These are phyloP conservation scores for Fraxinus cuspidata DNA, from an alignment of 257 asterid genomes.

Conservation along the genomic window DNA sequence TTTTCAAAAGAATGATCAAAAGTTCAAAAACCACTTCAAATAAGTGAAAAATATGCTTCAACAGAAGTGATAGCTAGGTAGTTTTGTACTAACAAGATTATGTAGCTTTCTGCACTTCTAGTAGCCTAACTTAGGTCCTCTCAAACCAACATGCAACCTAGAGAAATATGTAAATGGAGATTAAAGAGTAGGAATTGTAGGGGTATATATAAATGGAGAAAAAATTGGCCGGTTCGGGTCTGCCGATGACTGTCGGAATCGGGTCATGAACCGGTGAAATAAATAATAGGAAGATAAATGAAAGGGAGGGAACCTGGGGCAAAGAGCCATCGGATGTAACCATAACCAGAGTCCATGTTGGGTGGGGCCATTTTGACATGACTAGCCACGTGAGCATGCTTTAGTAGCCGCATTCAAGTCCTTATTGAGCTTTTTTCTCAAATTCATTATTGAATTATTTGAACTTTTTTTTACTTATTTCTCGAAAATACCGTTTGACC, in stretches of 20 bases:
- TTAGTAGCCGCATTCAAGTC: constrained; percentile 26
- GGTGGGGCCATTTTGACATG: constrained; percentile 60
- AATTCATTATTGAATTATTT: constrained; percentile 3
- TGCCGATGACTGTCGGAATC: constrained; percentile 43
- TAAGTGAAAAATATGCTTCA: constrained; percentile 13
- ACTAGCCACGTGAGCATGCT: constrained; percentile 77
- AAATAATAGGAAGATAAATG: constrained; percentile 11
- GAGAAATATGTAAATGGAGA: constrained; percentile 2
- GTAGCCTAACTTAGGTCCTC: constrained; percentile 31
- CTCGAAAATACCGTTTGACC: neutral
- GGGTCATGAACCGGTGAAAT: constrained; percentile 40
- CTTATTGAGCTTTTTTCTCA: neutral
- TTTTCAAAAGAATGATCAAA: constrained; percentile 12
- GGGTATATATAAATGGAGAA: constrained; percentile 37
- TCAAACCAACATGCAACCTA: constrained; percentile 24
- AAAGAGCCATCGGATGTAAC: constrained; percentile 40
- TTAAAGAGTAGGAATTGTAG: constrained; percentile 22
- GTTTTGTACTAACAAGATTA: constrained; percentile 27
- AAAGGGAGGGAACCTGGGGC: constrained; percentile 33
- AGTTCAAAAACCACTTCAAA: neutral
- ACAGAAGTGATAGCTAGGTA: constrained; percentile 24
- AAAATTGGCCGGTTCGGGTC: constrained; percentile 30
- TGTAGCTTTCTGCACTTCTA: constrained; percentile 35
- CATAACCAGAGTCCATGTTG: constrained; percentile 48
- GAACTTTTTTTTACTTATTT: neutral